Percentiles rank a stretch among this genome's conserved stretches.
Evolutionary conservation across 2,329 filamentous ascomycete genomes (phyloP).

Genomic region (Diaporthe eres): DNA sequence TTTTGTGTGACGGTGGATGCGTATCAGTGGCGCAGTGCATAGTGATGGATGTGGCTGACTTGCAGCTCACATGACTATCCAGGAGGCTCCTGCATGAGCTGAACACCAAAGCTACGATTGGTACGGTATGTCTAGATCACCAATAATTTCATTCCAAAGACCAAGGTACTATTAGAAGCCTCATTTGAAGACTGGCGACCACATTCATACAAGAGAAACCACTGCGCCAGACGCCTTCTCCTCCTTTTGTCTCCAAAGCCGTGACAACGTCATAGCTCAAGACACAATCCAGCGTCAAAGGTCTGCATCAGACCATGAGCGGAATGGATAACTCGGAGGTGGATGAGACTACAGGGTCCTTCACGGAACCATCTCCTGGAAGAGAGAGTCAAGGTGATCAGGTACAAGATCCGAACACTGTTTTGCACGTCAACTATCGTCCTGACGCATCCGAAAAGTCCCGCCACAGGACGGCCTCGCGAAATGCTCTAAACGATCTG

Average conservation of each 20-base stretch:
- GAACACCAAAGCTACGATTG: too few relatives aligned
- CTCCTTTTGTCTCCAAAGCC: too few relatives aligned
- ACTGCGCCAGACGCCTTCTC: neutral
- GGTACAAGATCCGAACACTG: too few relatives aligned
- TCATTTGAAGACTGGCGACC: neutral
- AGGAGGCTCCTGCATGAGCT: neutral
- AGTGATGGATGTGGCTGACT: neutral
- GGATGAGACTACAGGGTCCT: neutral
- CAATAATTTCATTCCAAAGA: too few relatives aligned
- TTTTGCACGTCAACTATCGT: too few relatives aligned
- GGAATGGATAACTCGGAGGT: neutral
- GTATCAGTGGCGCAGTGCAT: neutral
- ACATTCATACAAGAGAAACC: neutral
- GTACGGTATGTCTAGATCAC: too few relatives aligned
- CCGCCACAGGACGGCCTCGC: too few relatives aligned
- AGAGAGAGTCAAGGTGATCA: neutral
- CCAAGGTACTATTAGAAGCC: neutral
- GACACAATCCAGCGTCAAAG: neutral
- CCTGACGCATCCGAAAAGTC: too few relatives aligned
- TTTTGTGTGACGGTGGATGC: too few relatives aligned
- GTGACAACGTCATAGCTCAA: neutral
- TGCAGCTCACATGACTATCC: neutral
- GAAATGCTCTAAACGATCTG: too few relatives aligned
- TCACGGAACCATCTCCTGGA: neutral
- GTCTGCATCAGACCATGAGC: neutral